Base-by-base conservation (phyloP, 352 stramenopile genomes). In the Globisporangium mamillatum region DNA sequence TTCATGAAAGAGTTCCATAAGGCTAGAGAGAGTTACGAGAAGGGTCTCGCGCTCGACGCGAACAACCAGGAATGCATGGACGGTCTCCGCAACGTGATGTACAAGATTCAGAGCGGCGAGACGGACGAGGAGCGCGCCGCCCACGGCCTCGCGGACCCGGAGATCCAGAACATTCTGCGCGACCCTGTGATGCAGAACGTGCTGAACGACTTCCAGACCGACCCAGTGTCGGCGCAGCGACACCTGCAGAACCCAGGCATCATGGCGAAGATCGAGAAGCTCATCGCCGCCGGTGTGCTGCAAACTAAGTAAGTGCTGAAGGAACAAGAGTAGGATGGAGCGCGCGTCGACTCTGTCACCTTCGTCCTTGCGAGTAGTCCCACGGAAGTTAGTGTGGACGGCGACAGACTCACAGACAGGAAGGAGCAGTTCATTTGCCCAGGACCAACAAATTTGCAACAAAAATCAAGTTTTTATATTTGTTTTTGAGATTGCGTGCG, bases 1-100 rank as follows among this genome's bases (percentile, higher is more conserved):
- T 97, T 99, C 69, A 98, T 99, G 89, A 99, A 99, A 86, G 97
- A 99, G 71, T 98, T 98, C 83, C 97, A 99, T 91, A 99, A 99
- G 82, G 97, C 97, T 18, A 89, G 98, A 57, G 94, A 99, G 71
- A 97, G 89, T 52, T 99, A 99, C 81, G 91, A 98, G 70, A 95
- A 97, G 68, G 98, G 98, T 9, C 77, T 99, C 53, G 77, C 91
- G 52, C 69, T 99, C 27, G 97, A 99, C 73, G 79, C 94, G 36
- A 86, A 88, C 60, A 99, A 99, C 88, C 75, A 91, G 52, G 91
- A 98, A 55, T 99, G 98, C 82, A 85, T 96, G 64, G 90, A 99
- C 57, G 98, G 98, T 60, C 78, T 99, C 61, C 86, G 87, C 55
- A 99, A 97, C 71, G 96, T 98, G 6, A 88, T 86, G 54, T 76